Evolutionary conservation across 1,284 basidiomycete species (phyloP).

Genomic region (Xerocomus minutiporus): DNA sequence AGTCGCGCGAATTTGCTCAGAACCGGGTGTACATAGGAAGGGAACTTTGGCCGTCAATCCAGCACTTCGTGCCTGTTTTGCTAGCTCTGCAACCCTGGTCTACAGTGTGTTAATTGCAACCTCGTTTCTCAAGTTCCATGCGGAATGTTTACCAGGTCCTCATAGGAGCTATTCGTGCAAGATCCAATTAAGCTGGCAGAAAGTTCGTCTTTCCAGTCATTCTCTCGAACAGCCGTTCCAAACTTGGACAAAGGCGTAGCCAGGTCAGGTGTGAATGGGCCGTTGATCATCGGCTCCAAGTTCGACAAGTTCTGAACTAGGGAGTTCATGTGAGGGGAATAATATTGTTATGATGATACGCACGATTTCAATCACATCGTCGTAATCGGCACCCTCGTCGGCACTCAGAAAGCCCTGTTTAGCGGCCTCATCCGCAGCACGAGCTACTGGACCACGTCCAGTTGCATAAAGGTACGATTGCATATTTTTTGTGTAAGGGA

Average conservation of each 20-base stretch:
- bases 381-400: constrained; percentile 92
- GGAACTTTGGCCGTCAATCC: constrained; percentile 85
- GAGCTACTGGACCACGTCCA: constrained; percentile 82
- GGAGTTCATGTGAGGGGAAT: neutral
- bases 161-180: constrained; percentile 97
- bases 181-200: constrained; percentile 93
- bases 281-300: constrained; percentile 94
- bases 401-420: constrained; percentile 73
- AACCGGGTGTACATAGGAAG: constrained; percentile 96
- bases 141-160: constrained; percentile 70
- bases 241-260: constrained; percentile 95
- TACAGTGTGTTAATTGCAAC: constrained; percentile 25
- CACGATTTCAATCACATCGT: constrained; percentile 92
- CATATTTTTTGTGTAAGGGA: constrained; percentile 94
- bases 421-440: constrained; percentile 85
- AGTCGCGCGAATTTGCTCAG: constrained; percentile 96
- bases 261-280: constrained; percentile 97
- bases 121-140: neutral
- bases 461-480: constrained; percentile 87
- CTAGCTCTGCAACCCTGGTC: constrained; percentile 80
- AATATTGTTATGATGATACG: constrained; percentile 26
- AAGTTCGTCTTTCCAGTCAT: constrained; percentile 90
- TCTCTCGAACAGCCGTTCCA: constrained; percentile 71
- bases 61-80: constrained; percentile 82
- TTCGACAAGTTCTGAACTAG: constrained; percentile 73